Conservation (phyloP, 768 basidiomycete genomes). For the Lanmaoa rubissima region DNA sequence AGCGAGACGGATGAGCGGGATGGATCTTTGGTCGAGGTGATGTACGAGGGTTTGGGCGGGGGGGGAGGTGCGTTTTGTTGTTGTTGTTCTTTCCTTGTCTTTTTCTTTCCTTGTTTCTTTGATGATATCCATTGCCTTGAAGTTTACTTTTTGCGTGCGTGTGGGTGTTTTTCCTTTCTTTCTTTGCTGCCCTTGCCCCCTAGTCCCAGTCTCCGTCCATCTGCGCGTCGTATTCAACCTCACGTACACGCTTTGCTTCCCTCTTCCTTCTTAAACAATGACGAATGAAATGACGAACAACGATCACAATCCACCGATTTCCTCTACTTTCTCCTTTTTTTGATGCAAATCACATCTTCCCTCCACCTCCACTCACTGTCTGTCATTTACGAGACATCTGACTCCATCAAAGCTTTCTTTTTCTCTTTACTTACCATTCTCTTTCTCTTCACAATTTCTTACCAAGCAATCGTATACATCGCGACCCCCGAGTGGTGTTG, state of each 20-base stretch:
- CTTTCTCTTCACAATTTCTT: neutral
- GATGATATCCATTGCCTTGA: constrained; percentile 15
- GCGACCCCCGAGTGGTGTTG: neutral
- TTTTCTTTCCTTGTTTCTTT: neutral
- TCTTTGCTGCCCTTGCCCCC: neutral
- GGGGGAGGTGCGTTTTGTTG: neutral
- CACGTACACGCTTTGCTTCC: neutral
- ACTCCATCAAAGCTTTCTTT: constrained; percentile 2
- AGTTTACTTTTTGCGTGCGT: constrained; percentile 1
- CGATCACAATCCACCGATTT: neutral
- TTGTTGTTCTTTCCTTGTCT: neutral
- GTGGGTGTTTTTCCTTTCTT: neutral
- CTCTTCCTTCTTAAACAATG: neutral
- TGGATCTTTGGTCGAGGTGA: constrained; percentile 79
- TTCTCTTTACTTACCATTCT: neutral
- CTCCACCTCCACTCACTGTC: neutral
- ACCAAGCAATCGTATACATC: constrained; percentile 3
- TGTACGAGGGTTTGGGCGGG: neutral
- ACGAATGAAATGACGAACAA: constrained; percentile 8
- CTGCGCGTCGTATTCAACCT: neutral
- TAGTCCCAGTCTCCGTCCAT: neutral
- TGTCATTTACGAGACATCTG: constrained; percentile 24
- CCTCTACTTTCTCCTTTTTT: neutral
- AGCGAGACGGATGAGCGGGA: constrained; percentile 55
- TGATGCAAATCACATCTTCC: neutral